Base-by-base conservation (phyloP, 2,329 filamentous ascomycete species). In the Diaporthe eres region DNA sequence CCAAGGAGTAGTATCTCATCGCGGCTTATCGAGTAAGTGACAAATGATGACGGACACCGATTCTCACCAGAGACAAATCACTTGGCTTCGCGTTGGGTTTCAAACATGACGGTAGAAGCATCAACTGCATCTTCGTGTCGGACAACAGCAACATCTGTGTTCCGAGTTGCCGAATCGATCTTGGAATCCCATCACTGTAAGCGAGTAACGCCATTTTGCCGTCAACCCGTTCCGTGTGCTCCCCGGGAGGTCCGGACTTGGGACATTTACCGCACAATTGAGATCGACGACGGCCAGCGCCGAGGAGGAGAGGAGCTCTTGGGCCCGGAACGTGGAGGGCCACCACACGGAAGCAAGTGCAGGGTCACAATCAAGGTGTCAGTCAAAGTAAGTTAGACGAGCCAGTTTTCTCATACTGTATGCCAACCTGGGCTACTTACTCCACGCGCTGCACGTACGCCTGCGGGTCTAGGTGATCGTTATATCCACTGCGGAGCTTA, bases 201-300 rank as follows among this genome's bases (percentile, higher is more conserved):
- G 44, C 22, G 44, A 39, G 28, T 9, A 39, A 19, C 39, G 12
- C 63, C 47, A 8, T 25, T 19, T 22, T n/a, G 63, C 31, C 63
- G 47, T 17, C 22, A 60, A 12, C 4, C 19, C 22, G 13, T 39
- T 60, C 34, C 34, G 10, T 68, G 7, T 15, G 8, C 5, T 39
- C 34, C 4, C 65, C 47, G 47, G 47, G 22, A 51, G 22, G 49
- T 68, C 47, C 47, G 31, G 47, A 7, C 22, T 39, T 51, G 31
- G 49, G n/a, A 39, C 34, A 39, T 53, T 53, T 53, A 34, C 47
- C 9, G 13, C 22, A 49, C 71, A 42, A 72, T 72, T 72, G 55
- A 60, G 71, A 72, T 72, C 71, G 71, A 63, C 71, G 71, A 72
- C 71, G 58, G 55, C 71, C 42, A 61, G 71, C 71, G 55, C 53